These are phyloP conservation scores for Schwanniomyces pseudopolymorphus DNA, from an alignment of 805 yeast species.

Conservation along the genomic window DNA sequence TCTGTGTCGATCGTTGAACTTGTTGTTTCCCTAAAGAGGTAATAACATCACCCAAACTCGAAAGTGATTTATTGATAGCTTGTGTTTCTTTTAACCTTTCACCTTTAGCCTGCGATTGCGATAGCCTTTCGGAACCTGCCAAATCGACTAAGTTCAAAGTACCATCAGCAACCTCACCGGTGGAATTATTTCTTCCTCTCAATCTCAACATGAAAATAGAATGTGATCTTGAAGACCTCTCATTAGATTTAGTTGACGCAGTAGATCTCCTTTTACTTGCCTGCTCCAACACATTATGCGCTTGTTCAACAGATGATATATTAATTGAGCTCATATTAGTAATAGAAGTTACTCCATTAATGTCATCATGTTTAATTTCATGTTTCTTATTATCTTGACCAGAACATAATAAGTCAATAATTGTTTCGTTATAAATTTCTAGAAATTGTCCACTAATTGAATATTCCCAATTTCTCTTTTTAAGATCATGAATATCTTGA, in stretches of 20 bases:
- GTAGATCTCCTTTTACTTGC: conserved; percentile 70
- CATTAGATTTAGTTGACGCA: conserved; percentile 79
- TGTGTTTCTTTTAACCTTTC: conserved; percentile 83
- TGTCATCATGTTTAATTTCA: conserved; percentile 72
- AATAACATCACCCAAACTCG: conserved; percentile 89
- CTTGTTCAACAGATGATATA: conserved; percentile 49
- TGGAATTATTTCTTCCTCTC: conserved; percentile 49
- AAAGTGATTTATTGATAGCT: conserved; percentile 82
- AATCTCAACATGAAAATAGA: conserved; percentile 70
- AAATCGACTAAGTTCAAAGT: conserved; percentile 79
- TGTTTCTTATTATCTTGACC: conserved; percentile 35
- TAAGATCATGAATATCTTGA: conserved; percentile 46
- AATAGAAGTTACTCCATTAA: conserved; percentile 52
- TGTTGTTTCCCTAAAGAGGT: conserved; percentile 53
- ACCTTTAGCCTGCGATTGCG: conserved; percentile 75
- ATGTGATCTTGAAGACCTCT: conserved; percentile 89
- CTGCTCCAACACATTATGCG: conserved; percentile 46
- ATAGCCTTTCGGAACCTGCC: conserved; percentile 90
- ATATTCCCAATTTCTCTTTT: conserved; percentile 63
- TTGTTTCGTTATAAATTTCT: conserved; percentile 85
- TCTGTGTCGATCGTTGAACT: conserved; percentile 25
- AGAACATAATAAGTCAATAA: conserved; percentile 61
- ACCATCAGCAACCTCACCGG: conserved; percentile 54
- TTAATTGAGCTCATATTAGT: conserved; percentile 55
- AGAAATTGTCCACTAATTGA: conserved; percentile 69